phyloP scores from a whole-genome alignment of 345 rosid species.

The Eucalyptus grandis region DNA sequence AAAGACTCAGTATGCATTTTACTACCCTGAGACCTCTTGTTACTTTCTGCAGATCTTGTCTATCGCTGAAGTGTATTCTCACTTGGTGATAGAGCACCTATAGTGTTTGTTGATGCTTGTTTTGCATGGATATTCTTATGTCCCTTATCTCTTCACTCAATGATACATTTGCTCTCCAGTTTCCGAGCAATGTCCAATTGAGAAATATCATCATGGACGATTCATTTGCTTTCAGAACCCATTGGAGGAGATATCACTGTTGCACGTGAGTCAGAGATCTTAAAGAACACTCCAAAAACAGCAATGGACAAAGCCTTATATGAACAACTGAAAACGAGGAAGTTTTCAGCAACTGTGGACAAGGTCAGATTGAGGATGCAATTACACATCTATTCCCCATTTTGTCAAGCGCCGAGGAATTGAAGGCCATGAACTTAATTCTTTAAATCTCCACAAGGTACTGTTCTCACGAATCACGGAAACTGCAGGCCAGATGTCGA shows the following conservation, averaged over 20 bases:
- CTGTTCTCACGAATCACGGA: background rate
- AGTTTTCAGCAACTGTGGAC: constrained; percentile 28
- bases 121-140: background rate
- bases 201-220: background rate
- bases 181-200: background rate
- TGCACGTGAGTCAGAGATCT: constrained; percentile 37
- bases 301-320: constrained; percentile 56
- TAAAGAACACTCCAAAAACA: constrained; percentile 25
- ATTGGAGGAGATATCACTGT: constrained; percentile 84
- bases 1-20: constrained; percentile 37
- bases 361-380: constrained; percentile 40
- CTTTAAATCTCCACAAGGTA: constrained; percentile 91
- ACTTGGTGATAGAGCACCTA: background rate
- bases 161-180: background rate
- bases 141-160: background rate
- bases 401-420: constrained; percentile 58
- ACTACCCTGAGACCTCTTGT: background rate
- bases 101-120: background rate
- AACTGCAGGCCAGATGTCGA: background rate
- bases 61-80: background rate
- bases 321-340: constrained; percentile 47
- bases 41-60: background rate
- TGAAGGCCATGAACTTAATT: constrained; percentile 52
- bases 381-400: constrained; percentile 69
- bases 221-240: constrained; percentile 42